Conservation (phyloP, 2,329 filamentous ascomycete species). For the Pestalotiopsis sp. region DNA sequence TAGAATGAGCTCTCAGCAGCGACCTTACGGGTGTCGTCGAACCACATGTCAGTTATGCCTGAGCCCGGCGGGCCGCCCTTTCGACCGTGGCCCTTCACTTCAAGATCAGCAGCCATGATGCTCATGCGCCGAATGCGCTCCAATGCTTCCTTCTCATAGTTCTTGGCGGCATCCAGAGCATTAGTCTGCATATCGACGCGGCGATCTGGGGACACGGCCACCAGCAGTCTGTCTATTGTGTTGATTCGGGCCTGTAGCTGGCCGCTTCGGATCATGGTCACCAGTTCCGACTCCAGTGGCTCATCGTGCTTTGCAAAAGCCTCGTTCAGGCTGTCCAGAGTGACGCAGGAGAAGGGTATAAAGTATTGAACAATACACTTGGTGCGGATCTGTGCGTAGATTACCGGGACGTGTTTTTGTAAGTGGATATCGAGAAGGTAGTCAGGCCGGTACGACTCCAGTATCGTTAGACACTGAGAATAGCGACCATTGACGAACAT, state of each 20-base stretch:
- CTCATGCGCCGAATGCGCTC: conserved; percentile 79
- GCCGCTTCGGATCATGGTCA: conserved; percentile 74
- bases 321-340: conserved; percentile 74
- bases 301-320: conserved; percentile 70
- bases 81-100: conserved; percentile 53
- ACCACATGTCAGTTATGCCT: conserved; percentile 27
- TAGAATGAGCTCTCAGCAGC: conserved; percentile 9
- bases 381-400: conserved; percentile 78
- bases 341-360: conserved; percentile 85
- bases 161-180: conserved; percentile 67
- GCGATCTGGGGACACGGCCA: conserved; percentile 69
- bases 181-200: conserved; percentile 72
- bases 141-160: conserved; percentile 75
- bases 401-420: conserved; percentile 67
- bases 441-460: conserved; percentile 81
- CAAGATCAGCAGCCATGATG: conserved; percentile 74
- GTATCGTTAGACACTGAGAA: conserved; percentile 77
- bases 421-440: conserved; percentile 91
- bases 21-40: conserved; percentile 20
- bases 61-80: conserved; percentile 23
- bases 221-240: conserved; percentile 76
- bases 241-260: conserved; percentile 81
- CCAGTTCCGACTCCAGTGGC: conserved; percentile 74
- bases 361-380: conserved; percentile 96
- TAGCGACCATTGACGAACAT: conserved; percentile 93